Conservation (phyloP, 2,329 filamentous ascomycete species). For the Alternaria dauci region DNA sequence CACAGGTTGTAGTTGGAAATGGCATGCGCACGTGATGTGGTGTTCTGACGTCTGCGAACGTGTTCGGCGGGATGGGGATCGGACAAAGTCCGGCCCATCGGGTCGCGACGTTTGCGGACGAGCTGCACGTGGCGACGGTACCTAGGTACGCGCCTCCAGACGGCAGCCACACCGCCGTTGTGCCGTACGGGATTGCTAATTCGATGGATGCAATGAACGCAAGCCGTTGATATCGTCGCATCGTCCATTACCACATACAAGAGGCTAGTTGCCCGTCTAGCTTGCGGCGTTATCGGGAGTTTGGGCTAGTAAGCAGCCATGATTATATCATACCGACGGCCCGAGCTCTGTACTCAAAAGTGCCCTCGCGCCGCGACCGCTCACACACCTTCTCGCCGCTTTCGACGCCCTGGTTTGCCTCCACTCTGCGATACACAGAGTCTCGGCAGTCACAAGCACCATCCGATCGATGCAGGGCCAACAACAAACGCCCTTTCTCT, state of each 20-base stretch:
- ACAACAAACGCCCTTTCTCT: constrained; percentile 50
- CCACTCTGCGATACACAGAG: constrained; percentile 35
- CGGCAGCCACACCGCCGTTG: not conserved
- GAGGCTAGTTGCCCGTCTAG: not conserved
- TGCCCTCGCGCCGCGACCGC: constrained; percentile 16
- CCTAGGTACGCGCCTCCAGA: not conserved
- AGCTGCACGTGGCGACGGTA: not conserved
- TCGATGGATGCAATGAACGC: not conserved
- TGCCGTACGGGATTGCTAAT: not conserved
- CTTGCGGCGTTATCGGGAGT: constrained; percentile 17
- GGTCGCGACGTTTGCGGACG: constrained; percentile 2
- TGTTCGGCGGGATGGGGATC: constrained; percentile 1
- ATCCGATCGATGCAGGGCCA: constrained; percentile 48
- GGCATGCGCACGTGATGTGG: not conserved
- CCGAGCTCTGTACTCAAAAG: constrained; percentile 20
- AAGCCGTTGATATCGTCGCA: not conserved
- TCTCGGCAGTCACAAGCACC: constrained; percentile 25
- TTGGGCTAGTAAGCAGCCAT: constrained; percentile 11
- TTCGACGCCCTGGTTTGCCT: constrained; percentile 24
- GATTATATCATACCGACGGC: constrained; percentile 23
- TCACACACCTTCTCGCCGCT: constrained; percentile 15
- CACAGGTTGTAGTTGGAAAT: not conserved
- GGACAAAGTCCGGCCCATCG: constrained; percentile 12
- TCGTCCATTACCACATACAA: constrained; percentile 2
- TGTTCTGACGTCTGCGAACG: constrained; percentile 1